Base-by-base conservation (phyloP, 495 filamentous ascomycete genomes). In the Platismatia glauca region DNA sequence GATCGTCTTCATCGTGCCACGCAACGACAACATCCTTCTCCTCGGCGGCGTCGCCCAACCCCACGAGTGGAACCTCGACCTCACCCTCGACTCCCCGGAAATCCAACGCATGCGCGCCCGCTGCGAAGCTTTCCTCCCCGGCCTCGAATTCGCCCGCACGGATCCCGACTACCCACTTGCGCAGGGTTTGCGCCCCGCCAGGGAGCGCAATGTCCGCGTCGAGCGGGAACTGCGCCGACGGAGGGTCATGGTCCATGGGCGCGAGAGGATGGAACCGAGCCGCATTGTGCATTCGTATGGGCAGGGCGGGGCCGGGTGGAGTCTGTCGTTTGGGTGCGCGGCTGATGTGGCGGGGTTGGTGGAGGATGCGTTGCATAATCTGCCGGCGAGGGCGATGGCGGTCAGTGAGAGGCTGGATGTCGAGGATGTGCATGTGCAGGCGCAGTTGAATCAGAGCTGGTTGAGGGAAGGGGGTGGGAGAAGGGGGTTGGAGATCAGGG, bases 1-100 rank as follows among this genome's bases (percentile, higher is more conserved):
- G 57, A 78, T 80, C 52, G 73, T 77, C 13, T 79, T 82, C 63
- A 69, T 82, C 39, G 75, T 81, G n/a, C 79, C 79, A 15, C 73
- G 79, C 12, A 79, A 79, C 64, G 76, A 81, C 64, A 75, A 78
- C 63, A 80, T 76, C 41, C 72, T 82, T 2, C 58, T 81, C 7
- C 66, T 81, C 27, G 79, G 78, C 46, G 75, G 73, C 3, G 74
- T 78, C 57, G 69, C 68, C 20, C 67, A 82, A 61, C 72, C 74
- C 24, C 57, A 74, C 38, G 59, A 76, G 59, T 73, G 71, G 70
- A 55, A 73, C n/a, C 66, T 81, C 16, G 70, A 76, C 63, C 74
- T 79, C 18, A 75, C 73, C 8, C 69, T 76, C 33, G 71, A 76
- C 11, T 77, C 70, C 4, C 75, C 75, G 1, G 70, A 71, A 53